Evolutionary conservation across 306 rosid species (phyloP).

Genomic region (Cicer judaicum): DNA sequence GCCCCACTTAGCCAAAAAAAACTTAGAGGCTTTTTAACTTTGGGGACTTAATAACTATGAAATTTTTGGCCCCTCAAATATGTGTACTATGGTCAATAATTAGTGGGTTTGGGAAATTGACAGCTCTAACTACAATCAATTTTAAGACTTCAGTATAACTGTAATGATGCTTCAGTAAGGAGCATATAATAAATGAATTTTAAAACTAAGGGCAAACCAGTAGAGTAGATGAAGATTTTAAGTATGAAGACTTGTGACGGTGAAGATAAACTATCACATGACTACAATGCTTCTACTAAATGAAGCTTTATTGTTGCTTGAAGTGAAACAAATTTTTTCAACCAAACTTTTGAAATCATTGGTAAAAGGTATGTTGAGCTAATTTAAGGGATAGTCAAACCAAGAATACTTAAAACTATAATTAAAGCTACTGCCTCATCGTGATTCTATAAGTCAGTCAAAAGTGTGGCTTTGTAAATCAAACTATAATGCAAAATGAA

Average conservation of each 20-base stretch:
- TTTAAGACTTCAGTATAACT: constrained; percentile 29
- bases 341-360: constrained; percentile 7
- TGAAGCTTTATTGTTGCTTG: constrained; percentile 22
- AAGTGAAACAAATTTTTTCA: constrained; percentile 6
- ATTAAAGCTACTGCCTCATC: constrained; percentile 31
- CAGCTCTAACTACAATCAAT: neutral
- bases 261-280: constrained; percentile 3
- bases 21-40: no score
- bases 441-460: constrained; percentile 20
- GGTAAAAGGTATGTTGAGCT: neutral
- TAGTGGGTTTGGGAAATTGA: no score
- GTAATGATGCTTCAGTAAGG: constrained; percentile 12
- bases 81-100: no score
- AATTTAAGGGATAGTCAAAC: constrained; percentile 28
- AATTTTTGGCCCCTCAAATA: no score
- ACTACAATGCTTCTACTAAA: constrained; percentile 6
- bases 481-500: constrained; percentile 25
- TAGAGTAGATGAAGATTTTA: constrained; percentile 11
- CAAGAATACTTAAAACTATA: constrained; percentile 17
- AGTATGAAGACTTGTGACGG: constrained; percentile 10
- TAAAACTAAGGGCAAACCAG: neutral
- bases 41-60: no score
- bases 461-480: neutral
- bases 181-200: constrained; percentile 22
- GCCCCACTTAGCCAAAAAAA: no score